Base-by-base conservation (phyloP, 2,329 filamentous ascomycete genomes). In the Ascocoryne sarcoides region DNA sequence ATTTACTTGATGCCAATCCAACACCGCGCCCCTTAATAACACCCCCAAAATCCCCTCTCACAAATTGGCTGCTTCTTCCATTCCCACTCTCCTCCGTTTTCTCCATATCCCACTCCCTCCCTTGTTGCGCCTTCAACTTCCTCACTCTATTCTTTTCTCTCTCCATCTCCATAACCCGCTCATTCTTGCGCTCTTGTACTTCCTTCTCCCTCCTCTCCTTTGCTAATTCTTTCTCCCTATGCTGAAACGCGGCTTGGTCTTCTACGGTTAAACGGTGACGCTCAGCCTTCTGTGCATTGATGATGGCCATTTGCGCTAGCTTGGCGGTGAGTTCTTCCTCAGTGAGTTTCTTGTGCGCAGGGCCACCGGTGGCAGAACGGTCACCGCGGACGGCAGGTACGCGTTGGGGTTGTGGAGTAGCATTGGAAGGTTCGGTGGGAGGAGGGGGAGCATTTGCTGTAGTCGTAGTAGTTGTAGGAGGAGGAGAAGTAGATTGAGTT, bases 251-350 rank as follows among this genome's bases (percentile, higher is more conserved):
- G 3, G 76, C 76, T 39, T 73, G 70, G 49, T 84, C 79, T n/a
- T 76, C 76, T 62, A 82, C 75, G n/a, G 77, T 76, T 18, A 76
- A 69, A 1, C 72, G 73, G 54, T 83, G 76, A 0, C 75, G 75
- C 7, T 73, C 76, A 7, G 69, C 67, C 10, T 75, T 66, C 36
- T 72, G 68, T 4, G 71, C 72, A 39, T 79, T 81, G 42, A 78
- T 73, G 49, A 79, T 67, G 46, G 70, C 70, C 51, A 80, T 81
- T 26, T 68, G 66, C 5, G 71, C 75, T 44, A 84, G 72, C 45
- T 75, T 75, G 33, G 70, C 71, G 3, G 67, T 69, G 5, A 84
- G 67, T 57, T 83, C 72, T 47, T 70, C 73, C 54, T 82, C 78
- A 2, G 76, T 82, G 32, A 82, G 68, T 60, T 79, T 79, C 3